Evolutionary conservation across 2,329 filamentous ascomycete species (phyloP).

Genomic region (Fusarium sp.): DNA sequence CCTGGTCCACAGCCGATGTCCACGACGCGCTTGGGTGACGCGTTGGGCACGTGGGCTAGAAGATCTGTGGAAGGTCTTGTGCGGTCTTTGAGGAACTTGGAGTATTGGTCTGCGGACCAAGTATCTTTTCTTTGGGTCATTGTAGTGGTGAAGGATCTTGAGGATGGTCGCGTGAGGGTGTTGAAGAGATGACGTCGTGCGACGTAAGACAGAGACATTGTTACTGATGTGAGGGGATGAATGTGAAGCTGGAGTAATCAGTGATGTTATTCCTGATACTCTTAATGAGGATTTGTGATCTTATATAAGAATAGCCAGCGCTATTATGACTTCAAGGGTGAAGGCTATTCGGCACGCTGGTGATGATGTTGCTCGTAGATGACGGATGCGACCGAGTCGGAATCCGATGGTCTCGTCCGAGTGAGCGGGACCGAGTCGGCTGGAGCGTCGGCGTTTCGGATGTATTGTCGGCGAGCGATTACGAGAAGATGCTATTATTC

Average conservation of each 20-base stretch:
- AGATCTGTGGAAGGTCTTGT: conserved; percentile 66
- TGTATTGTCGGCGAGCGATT: not conserved
- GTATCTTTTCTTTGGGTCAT: conserved; percentile 37
- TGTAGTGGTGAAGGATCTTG: conserved; percentile 8
- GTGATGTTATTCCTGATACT: no score
- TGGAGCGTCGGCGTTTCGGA: conserved; percentile 1
- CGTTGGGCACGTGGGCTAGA: conserved; percentile 58
- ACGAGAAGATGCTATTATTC: not conserved
- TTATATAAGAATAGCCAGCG: conserved; percentile 5
- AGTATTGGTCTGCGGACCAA: conserved; percentile 68
- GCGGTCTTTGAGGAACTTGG: conserved; percentile 65
- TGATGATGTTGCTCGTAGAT: not conserved
- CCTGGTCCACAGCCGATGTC: conserved; percentile 72
- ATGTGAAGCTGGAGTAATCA: not conserved
- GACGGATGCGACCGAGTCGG: conserved; percentile 14
- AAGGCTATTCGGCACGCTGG: not conserved
- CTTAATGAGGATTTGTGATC: not conserved
- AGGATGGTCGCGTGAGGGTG: not conserved
- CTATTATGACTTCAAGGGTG: not conserved
- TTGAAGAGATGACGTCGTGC: conserved; percentile 22
- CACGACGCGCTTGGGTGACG: conserved; percentile 58
- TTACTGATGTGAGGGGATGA: accelerated
- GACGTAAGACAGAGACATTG: conserved; percentile 15
- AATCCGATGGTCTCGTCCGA: conserved; percentile 9
- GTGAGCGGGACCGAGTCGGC: conserved; percentile 21